Evolutionary conservation across 768 basidiomycete species (phyloP), one percentile per base, ranked within the genome.

Genomic region (Austroboletus festivus): DNA sequence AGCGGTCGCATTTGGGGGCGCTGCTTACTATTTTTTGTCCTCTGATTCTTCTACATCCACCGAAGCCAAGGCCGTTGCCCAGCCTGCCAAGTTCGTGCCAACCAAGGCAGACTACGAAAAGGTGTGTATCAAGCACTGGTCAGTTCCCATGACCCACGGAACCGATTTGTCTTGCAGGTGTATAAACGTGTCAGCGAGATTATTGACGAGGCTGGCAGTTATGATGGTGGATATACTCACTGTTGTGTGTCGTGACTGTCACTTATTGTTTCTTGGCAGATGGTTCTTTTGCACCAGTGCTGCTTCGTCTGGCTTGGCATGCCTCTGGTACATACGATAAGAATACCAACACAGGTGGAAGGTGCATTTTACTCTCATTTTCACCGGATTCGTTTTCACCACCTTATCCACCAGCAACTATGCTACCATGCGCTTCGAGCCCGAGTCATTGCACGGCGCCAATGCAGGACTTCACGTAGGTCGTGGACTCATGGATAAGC

Each of bases 351-450:
- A 83, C 84, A 15, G 89, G 90, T 51, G 89, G 90, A 70, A 92
- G 90, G 89, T 83, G 55, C 41, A 72, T 62, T 24, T 5, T 10
- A 0, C 37, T 26, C 22, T 8, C 38, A 34, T 35, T 33, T 28
- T 15, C 12, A 39, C 19, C 20, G 23, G 23, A 10, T 48, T 53
- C 5, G 15, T 22, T 13, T 51, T 44, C 39, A 40, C 42, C 33
- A 51, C 44, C 51, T 20, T 37, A 35, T 39, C 55, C 18, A 21
- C n/a, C 23, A 87, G 90, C 76, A 97, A 99, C 79, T 93, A 91
- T 56, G 95, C 96, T 3, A 97, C 95, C 20, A 99, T 99, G 95
- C 88, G 95, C 47, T 99, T 97, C 70, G 80, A 83, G 46, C 89
- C 95, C 34, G 95, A 98, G 66, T 64, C 93, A 11, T 64, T 77